Conservation (phyloP, 257 asterid genomes). For the Rhazya stricta region DNA sequence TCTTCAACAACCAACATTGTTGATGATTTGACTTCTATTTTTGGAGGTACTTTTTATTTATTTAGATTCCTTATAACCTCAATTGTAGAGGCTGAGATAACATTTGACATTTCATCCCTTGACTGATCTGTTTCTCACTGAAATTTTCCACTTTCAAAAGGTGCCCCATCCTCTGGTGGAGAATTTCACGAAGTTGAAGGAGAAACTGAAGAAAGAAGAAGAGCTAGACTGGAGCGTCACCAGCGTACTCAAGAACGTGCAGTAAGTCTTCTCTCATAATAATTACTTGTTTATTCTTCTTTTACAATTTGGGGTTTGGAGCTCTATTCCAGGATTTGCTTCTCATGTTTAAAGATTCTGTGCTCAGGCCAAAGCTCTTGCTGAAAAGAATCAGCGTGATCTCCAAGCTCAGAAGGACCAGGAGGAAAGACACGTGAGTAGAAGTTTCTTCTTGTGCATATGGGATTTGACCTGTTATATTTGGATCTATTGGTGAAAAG, state of each 20-base stretch:
- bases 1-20: constrained; percentile 69
- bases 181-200: constrained; percentile 88
- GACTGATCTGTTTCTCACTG: constrained; percentile 25
- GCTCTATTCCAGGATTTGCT: not conserved
- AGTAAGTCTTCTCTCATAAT: constrained; percentile 34
- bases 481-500: not conserved
- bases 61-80: constrained; percentile 1
- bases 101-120: constrained; percentile 8
- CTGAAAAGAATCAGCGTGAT: constrained; percentile 96
- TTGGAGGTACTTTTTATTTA: constrained; percentile 70
- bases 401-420: constrained; percentile 89
- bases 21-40: constrained; percentile 91
- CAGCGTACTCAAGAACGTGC: constrained; percentile 98
- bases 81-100: not conserved
- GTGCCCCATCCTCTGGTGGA: constrained; percentile 72
- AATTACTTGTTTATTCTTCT: not conserved
- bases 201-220: constrained; percentile 92
- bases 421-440: constrained; percentile 96
- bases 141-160: constrained; percentile 32
- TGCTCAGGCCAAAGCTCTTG: constrained; percentile 89
- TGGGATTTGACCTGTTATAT: not conserved
- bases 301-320: not conserved
- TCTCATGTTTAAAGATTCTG: constrained; percentile 8
- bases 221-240: constrained; percentile 88
- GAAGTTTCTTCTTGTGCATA: not conserved